These are phyloP conservation scores for Penicillium corylophilum DNA, from an alignment of 2,329 filamentous ascomycete genomes.

Conservation along the genomic window DNA sequence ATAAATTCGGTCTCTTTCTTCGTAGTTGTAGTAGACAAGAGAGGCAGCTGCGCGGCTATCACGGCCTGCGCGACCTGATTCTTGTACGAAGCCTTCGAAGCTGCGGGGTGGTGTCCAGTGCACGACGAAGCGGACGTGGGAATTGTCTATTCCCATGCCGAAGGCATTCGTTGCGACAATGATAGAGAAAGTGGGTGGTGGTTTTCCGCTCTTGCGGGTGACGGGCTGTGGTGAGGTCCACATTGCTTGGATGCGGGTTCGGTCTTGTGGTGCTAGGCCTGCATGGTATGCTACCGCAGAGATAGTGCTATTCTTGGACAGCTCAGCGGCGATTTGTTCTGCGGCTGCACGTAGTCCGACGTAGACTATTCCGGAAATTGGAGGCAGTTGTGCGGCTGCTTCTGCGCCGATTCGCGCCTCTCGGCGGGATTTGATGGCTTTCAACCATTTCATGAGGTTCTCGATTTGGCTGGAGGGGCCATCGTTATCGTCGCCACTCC, in stretches of 20 bases:
- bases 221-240: slow-evolving; percentile 34
- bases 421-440: slow-evolving; percentile 68
- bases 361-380: slow-evolving; percentile 50
- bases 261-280: slow-evolving; percentile 72
- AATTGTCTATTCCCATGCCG: slow-evolving; percentile 97
- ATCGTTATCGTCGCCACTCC: slow-evolving; percentile 26
- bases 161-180: slow-evolving; percentile 96
- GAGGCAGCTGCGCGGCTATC: slow-evolving; percentile 86
- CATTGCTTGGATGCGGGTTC: slow-evolving; percentile 53
- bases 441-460: slow-evolving; percentile 76
- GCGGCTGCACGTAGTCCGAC: slow-evolving; percentile 43
- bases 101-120: slow-evolving; percentile 94
- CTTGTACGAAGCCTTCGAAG: slow-evolving; percentile 95
- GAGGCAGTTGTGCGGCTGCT: slow-evolving; percentile 24
- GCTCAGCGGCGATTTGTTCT: slow-evolving; percentile 39
- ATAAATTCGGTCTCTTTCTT: slow-evolving; percentile 75
- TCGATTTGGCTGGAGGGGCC: slow-evolving; percentile 62
- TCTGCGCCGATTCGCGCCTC: slow-evolving; percentile 48
- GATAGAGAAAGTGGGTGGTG: slow-evolving; percentile 72
- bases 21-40: slow-evolving; percentile 85
- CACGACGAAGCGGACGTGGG: slow-evolving; percentile 89
- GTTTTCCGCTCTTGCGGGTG: slow-evolving; percentile 13
- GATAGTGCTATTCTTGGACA: slow-evolving; percentile 37
- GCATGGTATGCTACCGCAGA: slow-evolving; percentile 49
- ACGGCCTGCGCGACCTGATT: slow-evolving; percentile 85